Percentiles rank a stretch among this genome's conserved stretches.
phyloP scores from a whole-genome alignment of 2,329 filamentous ascomycete species.

The Lasiodiplodia sp. region DNA sequence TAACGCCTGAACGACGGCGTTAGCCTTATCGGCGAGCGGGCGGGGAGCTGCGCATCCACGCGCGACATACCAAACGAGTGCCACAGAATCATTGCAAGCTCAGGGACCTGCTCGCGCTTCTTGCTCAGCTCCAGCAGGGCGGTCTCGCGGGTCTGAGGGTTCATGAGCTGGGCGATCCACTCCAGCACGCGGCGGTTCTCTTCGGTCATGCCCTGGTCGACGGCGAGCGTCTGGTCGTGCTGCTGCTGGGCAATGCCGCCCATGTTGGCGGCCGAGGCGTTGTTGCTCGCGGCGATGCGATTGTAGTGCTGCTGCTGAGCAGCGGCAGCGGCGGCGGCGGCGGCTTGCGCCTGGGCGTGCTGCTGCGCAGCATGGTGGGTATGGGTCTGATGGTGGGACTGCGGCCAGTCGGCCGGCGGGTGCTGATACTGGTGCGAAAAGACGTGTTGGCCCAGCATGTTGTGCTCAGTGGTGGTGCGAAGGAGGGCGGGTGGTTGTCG shows the following conservation, averaged over 20 bases:
- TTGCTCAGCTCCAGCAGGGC: conserved; percentile 96
- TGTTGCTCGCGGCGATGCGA: conserved; percentile 73
- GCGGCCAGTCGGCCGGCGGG: conserved; percentile 60
- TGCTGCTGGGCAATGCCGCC: conserved; percentile 43
- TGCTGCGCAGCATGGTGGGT: conserved; percentile 49
- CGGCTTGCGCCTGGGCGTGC: conserved; percentile 60
- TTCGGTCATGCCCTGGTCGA: conserved; percentile 70
- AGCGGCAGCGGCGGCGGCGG: conserved; percentile 60
- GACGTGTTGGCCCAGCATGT: conserved; percentile 64
- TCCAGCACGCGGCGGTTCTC: conserved; percentile 92
- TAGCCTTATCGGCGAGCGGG: conserved; percentile 32
- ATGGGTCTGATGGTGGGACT: conserved; percentile 52
- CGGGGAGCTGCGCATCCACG: not conserved
- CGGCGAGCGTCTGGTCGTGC: conserved; percentile 44
- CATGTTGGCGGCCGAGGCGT: conserved; percentile 52
- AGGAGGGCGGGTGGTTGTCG: conserved; percentile 27
- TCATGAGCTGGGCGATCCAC: conserved; percentile 91
- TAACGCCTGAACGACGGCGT: conserved; percentile 72
- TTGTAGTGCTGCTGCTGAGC: conserved; percentile 68
- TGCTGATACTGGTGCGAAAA: conserved; percentile 67
- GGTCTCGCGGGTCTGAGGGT: conserved; percentile 84
- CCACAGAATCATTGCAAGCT: conserved; percentile 95
- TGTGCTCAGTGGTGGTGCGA: conserved; percentile 24
- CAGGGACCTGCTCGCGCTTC: conserved; percentile 97
- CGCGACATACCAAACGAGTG: conserved; percentile 86